Evolutionary conservation across 1,139 yeast species (phyloP), one percentile per base, ranked within the genome.

Genomic region (Taiozyma sp.): DNA sequence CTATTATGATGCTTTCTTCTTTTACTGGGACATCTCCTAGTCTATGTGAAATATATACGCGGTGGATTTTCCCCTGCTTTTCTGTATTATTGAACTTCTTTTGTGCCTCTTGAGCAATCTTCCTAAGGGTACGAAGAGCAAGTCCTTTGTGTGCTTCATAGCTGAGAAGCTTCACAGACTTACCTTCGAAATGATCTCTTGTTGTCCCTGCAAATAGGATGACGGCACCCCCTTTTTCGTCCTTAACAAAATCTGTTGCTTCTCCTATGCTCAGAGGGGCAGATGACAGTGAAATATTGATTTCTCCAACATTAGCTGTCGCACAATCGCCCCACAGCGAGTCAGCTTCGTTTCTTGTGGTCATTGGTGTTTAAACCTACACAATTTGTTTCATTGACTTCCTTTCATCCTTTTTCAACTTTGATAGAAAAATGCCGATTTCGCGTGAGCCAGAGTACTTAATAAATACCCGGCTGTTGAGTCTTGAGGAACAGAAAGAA

Each of bases 191-290:
- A 26, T 62, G 61, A 58, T 74, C 71, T 49, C 81, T 62, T 10
- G 81, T 76, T 8, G 73, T 73, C 1, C 81, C 81, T 6, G 74
- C 75, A 62, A 76, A 76, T 45, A 68, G 65, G 9, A 76, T 71
- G 4, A 74, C 67, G 0, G 80, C 81, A 2, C 81, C 81, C 0
- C 79, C 75, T 14, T 60, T 54, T 10, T 66, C 63, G 6, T 60
- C 50, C 47, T 62, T 64, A 16, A 65, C 71, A 53, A 65, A 69
- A 7, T 63, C 59, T 3, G 66, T 44, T 21, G 61, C 57, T 28
- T 61, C 60, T 21, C 42, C 45, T 3, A 59, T 39, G 19, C 53
- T 50, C 28, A 67, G 54, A 3, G 41, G 41, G 5, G 52, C 48
- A 2, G 54, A 42, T 1, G 69, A 65, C 4, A 68, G 51, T 32